phyloP scores from a whole-genome alignment of 371 early-diverging fungal species.

The Mucor plumbeus region DNA sequence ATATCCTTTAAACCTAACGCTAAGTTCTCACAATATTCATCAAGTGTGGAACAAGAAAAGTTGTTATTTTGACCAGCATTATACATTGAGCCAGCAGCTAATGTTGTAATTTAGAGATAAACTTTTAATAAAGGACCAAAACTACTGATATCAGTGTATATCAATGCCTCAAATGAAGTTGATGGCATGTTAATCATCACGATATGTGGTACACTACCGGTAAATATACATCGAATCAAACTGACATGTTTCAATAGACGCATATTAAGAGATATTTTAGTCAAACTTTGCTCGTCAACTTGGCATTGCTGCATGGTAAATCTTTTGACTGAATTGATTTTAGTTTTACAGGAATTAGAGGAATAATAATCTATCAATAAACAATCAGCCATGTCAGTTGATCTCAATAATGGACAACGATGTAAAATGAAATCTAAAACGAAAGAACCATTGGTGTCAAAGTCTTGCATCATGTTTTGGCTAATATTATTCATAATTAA shows the following conservation, averaged over 20 bases:
- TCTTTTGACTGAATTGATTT: neutral
- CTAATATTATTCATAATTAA: neutral
- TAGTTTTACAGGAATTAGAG: neutral
- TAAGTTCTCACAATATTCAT: neutral
- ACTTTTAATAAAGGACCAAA: neutral
- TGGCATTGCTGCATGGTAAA: neutral
- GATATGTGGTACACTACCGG: neutral
- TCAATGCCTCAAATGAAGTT: neutral
- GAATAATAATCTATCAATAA: neutral
- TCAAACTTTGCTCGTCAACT: neutral
- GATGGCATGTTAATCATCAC: neutral
- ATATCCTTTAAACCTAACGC: neutral
- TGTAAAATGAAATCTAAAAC: neutral
- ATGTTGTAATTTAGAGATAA: neutral
- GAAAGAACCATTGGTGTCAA: neutral
- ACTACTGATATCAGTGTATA: neutral
- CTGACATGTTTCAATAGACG: neutral
- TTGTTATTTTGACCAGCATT: neutral
- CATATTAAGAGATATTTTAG: neutral
- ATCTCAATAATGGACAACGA: neutral
- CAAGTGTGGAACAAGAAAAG: neutral
- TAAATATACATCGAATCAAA: neutral
- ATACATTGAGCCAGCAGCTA: neutral
- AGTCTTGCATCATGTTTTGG: neutral
- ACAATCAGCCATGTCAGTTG: neutral